A percentile compares a stretch with the other conserved stretches of the same genome.
phyloP scores from a whole-genome alignment of 108 stramenopile species.

The Fistulifera pelliculosa region DNA sequence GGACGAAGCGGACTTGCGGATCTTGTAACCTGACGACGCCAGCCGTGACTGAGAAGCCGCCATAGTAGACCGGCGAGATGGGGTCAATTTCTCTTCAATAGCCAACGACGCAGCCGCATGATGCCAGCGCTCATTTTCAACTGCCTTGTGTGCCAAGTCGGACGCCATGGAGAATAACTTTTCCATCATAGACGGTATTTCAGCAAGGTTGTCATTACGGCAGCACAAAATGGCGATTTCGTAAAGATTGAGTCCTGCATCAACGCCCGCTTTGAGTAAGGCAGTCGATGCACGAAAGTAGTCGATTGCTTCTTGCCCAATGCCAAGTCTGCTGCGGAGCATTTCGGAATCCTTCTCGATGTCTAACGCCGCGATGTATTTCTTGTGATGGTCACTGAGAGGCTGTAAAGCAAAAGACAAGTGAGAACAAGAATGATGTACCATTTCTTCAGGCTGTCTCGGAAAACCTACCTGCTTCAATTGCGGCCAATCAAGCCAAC shows the following conservation, averaged over 20 bases:
- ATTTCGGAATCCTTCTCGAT: slow-evolving; percentile 66
- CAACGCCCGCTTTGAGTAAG: slow-evolving; percentile 65
- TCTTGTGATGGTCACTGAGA: slow-evolving; percentile 38
- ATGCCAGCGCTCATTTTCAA: slow-evolving; percentile 72
- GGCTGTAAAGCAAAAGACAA: slow-evolving; percentile 23
- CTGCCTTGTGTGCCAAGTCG: slow-evolving; percentile 62
- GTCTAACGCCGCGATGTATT: slow-evolving; percentile 64
- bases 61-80: slow-evolving; percentile 18
- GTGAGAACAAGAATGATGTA: not conserved
- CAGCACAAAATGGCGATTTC: slow-evolving; percentile 82
- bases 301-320: slow-evolving; percentile 59
- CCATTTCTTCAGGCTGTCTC: not conserved
- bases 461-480: slow-evolving; percentile 61
- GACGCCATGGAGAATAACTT: slow-evolving; percentile 62
- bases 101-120: slow-evolving; percentile 70
- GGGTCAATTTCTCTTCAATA: slow-evolving; percentile 60
- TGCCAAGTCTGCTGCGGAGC: slow-evolving; percentile 53
- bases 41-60: not conserved
- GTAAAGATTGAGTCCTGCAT: slow-evolving; percentile 62
- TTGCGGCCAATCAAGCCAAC: slow-evolving; percentile 97
- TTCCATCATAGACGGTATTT: slow-evolving; percentile 70
- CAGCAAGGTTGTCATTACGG: slow-evolving; percentile 66
- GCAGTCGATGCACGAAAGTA: slow-evolving; percentile 62
- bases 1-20: slow-evolving; percentile 24
- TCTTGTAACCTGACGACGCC: not conserved